These are phyloP conservation scores for Pythium sp. DNA, from an alignment of 352 stramenopile genomes.

Conservation along the genomic window DNA sequence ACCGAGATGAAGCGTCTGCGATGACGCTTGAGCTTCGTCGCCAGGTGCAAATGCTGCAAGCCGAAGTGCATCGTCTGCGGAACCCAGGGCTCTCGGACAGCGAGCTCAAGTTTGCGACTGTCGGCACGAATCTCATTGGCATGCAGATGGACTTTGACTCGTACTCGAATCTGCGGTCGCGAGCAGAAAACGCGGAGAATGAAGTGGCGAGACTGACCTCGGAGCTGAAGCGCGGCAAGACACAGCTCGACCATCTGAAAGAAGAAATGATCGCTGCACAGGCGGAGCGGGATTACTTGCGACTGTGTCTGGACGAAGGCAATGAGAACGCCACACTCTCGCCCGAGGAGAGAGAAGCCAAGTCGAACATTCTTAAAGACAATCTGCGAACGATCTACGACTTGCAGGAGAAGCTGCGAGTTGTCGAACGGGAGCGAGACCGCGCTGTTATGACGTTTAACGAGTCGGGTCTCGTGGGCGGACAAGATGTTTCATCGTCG, in stretches of 20 bases:
- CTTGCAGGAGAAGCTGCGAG: conserved; percentile 74
- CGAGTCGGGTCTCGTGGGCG: conserved; percentile 15
- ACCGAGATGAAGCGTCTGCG: conserved; percentile 75
- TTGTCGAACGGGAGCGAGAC: conserved; percentile 62
- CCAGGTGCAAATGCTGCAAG: conserved; percentile 79
- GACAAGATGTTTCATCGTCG: conserved; percentile 12
- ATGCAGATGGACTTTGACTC: conserved; percentile 75
- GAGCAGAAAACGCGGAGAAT: conserved; percentile 77
- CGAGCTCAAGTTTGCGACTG: conserved; percentile 63
- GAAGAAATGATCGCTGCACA: conserved; percentile 87
- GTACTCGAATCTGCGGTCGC: conserved; percentile 63
- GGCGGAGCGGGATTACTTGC: conserved; percentile 76
- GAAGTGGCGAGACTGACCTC: conserved; percentile 69
- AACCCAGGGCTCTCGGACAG: conserved; percentile 80
- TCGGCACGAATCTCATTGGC: conserved; percentile 61
- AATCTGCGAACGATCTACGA: conserved; percentile 79
- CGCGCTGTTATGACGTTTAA: conserved; percentile 45
- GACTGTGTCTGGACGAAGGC: conserved; percentile 64
- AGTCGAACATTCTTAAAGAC: conserved; percentile 69
- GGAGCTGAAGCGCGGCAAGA: conserved; percentile 78
- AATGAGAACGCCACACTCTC: conserved; percentile 16
- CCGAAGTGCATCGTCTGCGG: conserved; percentile 76
- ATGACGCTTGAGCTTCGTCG: conserved; percentile 72
- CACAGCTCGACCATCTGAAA: conserved; percentile 74
- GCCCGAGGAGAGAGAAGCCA: conserved; percentile 47